phyloP scores from a whole-genome alignment of 1,139 yeast genomes.

The Geotrichum siamense region DNA sequence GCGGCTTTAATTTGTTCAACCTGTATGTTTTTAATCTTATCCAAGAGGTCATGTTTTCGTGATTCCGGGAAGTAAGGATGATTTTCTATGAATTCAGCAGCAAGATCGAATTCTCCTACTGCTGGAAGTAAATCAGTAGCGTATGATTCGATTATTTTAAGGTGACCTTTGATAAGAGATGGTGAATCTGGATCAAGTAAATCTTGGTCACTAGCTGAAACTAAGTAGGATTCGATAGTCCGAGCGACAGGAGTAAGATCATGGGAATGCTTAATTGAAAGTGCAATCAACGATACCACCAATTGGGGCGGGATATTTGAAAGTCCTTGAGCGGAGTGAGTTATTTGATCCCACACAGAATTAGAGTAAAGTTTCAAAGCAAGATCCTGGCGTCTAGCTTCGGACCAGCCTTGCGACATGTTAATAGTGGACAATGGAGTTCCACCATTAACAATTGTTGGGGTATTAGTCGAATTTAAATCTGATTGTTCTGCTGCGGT shows the following conservation, averaged over 20 bases:
- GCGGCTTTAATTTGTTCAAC: neutral
- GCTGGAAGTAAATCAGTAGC: constrained; percentile 6
- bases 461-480: neutral
- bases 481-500: constrained; percentile 14
- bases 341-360: constrained; percentile 8
- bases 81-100: constrained; percentile 2
- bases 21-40: constrained; percentile 4
- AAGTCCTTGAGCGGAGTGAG: constrained; percentile 6
- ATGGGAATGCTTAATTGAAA: constrained; percentile 9
- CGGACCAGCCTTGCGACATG: constrained; percentile 9
- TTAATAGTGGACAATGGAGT: constrained; percentile 5
- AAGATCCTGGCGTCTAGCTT: constrained; percentile 3
- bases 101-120: constrained; percentile 8
- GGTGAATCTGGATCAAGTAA: constrained; percentile 2
- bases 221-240: constrained; percentile 5
- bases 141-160: constrained; percentile 10
- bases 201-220: neutral
- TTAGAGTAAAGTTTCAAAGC: constrained; percentile 7
- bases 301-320: constrained; percentile 12
- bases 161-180: neutral
- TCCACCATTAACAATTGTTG: neutral
- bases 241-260: constrained; percentile 9
- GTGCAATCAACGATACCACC: constrained; percentile 1
- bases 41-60: constrained; percentile 1
- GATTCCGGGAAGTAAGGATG: constrained; percentile 8